Evolutionary conservation across 768 basidiomycete species (phyloP), one percentile per base, ranked within the genome.

Genomic region (Nevesoporus exiguus): DNA sequence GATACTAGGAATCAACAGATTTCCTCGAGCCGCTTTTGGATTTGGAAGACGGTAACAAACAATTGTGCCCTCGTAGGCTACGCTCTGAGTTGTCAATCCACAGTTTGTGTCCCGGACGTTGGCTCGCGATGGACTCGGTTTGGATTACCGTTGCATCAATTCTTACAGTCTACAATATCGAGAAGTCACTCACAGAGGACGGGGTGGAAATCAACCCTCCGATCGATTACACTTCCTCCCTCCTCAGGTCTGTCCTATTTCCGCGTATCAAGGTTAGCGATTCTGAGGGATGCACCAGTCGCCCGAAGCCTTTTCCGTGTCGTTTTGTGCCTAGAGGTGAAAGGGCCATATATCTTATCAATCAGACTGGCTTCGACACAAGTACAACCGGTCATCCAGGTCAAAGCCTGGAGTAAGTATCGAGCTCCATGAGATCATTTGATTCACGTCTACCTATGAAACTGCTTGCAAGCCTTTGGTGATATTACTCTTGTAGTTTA

Each of bases 71-170:
- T 30, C 17, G 15, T 44, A 8, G 17, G 22, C 15, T 13, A 24
- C 37, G 14, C 25, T 39, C 34, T 51, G n/a, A 30, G 39, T 33
- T 31, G 37, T 24, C 10, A 27, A 25, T 37, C 25, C 36, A 17
- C 45, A 78, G 78, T 37, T 61, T 73, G 43, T 80, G 79, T 59
- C 78, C 78, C 4, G 77, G 79, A 10, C 69, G 72, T 29, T 72
- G 69, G 63, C 62, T 80, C 7, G 79, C 76, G 27, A 66, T 72
- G 41, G 75, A 76, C 58, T 71, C 73, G 7, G 48, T 79, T 22
- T 79, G 74, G 74, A 74, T 79, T 24, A 63, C 73, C 7, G 64
- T 77, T 8, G 73, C 75, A 19, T 74, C 73, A 2, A 62, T 77
- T 17, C 60, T 80, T 19, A 52, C 73, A 3, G 70, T 73, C 5